These are phyloP conservation scores for Magnaporthiopsis incrustans DNA, from an alignment of 2,329 filamentous ascomycete genomes.

Conservation along the genomic window DNA sequence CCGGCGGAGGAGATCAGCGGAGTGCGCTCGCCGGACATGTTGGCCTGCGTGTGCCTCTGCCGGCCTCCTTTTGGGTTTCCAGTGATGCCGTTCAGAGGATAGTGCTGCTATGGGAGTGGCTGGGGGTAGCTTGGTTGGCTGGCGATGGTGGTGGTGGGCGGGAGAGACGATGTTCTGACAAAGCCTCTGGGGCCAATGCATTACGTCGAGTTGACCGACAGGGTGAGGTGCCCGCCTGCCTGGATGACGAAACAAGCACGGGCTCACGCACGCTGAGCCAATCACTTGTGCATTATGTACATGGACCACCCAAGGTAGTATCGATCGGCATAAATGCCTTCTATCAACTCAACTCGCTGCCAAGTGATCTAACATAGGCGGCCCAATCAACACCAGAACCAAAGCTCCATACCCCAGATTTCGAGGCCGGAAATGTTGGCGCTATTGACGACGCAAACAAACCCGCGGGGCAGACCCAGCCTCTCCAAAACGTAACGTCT, in stretches of 20 bases:
- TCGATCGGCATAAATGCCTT: too few species aligned
- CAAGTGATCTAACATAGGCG: too few species aligned
- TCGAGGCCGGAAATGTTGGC: background rate
- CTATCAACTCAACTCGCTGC: too few species aligned
- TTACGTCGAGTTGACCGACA: background rate
- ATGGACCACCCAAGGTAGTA: too few species aligned
- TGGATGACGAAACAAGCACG: background rate
- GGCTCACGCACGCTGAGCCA: background rate
- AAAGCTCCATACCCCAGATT: background rate
- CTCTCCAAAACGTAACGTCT: background rate
- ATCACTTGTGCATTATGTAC: background rate
- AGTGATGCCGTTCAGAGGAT: background rate
- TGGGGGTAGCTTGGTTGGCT: background rate
- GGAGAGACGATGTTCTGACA: background rate
- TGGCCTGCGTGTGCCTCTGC: constrained; percentile 13
- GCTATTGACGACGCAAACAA: background rate
- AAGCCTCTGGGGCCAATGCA: background rate
- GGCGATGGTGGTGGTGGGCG: background rate
- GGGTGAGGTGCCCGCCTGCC: background rate
- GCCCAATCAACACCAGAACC: background rate
- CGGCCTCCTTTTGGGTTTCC: background rate
- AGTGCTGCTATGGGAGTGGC: too few species aligned
- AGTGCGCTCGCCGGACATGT: constrained; percentile 48
- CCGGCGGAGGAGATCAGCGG: constrained; percentile 59
- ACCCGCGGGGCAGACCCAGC: background rate